phyloP scores from a whole-genome alignment of 1,284 basidiomycete genomes.

The Phellopilus nigrolimitatus region DNA sequence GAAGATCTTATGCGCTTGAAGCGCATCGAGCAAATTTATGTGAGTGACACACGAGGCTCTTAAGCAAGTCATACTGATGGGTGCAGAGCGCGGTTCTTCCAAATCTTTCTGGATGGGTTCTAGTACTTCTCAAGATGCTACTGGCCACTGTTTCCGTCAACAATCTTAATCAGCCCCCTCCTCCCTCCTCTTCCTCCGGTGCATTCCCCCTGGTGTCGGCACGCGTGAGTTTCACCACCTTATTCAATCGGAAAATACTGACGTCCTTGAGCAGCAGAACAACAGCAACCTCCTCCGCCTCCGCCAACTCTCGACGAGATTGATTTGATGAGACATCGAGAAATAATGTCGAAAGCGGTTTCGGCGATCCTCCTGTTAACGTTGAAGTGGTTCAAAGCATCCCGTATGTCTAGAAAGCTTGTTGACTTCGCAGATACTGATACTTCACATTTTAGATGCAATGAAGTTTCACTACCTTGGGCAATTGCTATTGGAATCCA shows the following conservation, averaged over 20 bases:
- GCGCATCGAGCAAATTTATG: conserved; percentile 88
- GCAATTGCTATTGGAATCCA: conserved; percentile 92
- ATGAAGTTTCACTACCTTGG: conserved; percentile 99
- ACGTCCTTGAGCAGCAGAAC: conserved; percentile 27
- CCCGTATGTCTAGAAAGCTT: conserved; percentile 57
- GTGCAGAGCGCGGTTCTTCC: conserved; percentile 72
- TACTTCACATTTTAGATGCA: conserved; percentile 53
- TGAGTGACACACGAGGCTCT: conserved; percentile 36
- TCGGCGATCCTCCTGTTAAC: conserved; percentile 90
- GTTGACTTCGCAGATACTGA: conserved; percentile 9
- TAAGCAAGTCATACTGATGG: not conserved
- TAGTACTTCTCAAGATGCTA: conserved; percentile 85
- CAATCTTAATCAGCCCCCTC: conserved; percentile 48
- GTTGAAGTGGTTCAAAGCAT: conserved; percentile 98
- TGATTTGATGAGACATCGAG: conserved; percentile 92
- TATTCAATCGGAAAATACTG: conserved; percentile 8
- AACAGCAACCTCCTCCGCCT: conserved; percentile 59
- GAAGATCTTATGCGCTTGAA: conserved; percentile 82
- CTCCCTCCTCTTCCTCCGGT: conserved; percentile 56
- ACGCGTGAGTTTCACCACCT: conserved; percentile 43
- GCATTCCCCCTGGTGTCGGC: conserved; percentile 66
- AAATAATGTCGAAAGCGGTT: conserved; percentile 96
- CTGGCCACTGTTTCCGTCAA: conserved; percentile 85
- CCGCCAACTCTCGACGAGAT: conserved; percentile 90
- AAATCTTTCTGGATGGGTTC: conserved; percentile 79